Evolutionary conservation across 345 rosid species (phyloP).

Genomic region (Linum lewisii): DNA sequence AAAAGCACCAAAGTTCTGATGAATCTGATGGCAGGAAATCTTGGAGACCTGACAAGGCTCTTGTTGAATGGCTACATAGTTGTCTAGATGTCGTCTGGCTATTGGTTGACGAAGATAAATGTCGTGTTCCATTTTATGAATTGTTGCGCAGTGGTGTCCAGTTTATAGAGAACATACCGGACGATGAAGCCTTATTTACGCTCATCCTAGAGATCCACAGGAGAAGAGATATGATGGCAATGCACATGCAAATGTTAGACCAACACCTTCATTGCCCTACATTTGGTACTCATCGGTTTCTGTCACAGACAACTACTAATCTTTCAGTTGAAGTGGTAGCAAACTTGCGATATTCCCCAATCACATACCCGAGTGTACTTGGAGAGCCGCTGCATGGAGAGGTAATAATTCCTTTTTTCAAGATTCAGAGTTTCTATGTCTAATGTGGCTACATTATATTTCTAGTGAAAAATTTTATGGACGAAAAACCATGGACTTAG

Average conservation of each 20-base stretch:
- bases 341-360: slow-evolving; percentile 76
- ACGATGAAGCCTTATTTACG: slow-evolving; percentile 91
- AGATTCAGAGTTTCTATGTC: neutral
- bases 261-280: slow-evolving; percentile 97
- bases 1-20: slow-evolving; percentile 54
- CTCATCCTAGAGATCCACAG: slow-evolving; percentile 89
- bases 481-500: neutral
- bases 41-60: slow-evolving; percentile 63
- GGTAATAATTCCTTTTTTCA: slow-evolving; percentile 36
- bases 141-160: slow-evolving; percentile 83
- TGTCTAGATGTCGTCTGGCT: slow-evolving; percentile 94
- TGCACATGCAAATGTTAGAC: slow-evolving; percentile 97
- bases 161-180: slow-evolving; percentile 91
- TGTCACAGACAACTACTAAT: slow-evolving; percentile 57
- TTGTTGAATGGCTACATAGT: slow-evolving; percentile 76
- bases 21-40: slow-evolving; percentile 50
- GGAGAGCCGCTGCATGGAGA: slow-evolving; percentile 97
- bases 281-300: slow-evolving; percentile 83
- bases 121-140: slow-evolving; percentile 93
- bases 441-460: too few relatives aligned
- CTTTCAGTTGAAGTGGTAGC: slow-evolving; percentile 59
- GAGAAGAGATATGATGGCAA: slow-evolving; percentile 96
- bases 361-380: slow-evolving; percentile 94
- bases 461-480: neutral
- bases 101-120: slow-evolving; percentile 75